These are phyloP conservation scores for Exophiala xenobiotica DNA, from an alignment of 2,329 filamentous ascomycete species.

Conservation along the genomic window DNA sequence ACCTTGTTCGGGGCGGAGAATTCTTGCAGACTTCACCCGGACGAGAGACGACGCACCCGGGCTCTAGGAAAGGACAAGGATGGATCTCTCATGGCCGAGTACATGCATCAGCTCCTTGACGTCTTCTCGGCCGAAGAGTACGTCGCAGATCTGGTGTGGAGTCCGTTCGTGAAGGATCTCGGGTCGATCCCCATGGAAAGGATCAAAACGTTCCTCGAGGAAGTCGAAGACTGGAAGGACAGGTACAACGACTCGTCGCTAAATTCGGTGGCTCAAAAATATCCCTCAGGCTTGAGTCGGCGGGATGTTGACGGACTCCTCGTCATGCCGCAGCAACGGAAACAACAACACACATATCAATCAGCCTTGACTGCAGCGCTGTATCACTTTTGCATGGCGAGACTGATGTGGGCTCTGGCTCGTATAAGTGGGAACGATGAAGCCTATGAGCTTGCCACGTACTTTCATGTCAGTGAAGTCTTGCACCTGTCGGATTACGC, in stretches of 20 bases:
- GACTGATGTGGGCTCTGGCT: slow-evolving; percentile 4
- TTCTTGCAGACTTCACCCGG: slow-evolving; percentile 5
- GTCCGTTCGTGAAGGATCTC: not conserved
- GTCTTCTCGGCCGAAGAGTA: not conserved
- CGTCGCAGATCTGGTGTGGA: slow-evolving; percentile 5
- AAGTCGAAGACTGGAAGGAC: slow-evolving; percentile 6
- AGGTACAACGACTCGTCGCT: not conserved
- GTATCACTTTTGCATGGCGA: slow-evolving; percentile 11
- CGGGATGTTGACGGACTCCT: slow-evolving; percentile 3
- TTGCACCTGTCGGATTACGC: slow-evolving; percentile 2
- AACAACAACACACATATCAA: not conserved
- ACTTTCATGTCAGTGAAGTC: slow-evolving; percentile 7
- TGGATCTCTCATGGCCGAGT: not conserved
- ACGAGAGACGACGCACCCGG: slow-evolving; percentile 1
- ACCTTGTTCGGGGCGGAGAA: not conserved
- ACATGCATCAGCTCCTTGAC: slow-evolving; percentile 7
- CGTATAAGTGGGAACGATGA: slow-evolving; percentile 1
- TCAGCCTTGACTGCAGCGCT: slow-evolving; percentile 1
- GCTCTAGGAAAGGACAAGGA: not conserved
- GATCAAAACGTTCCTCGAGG: not conserved
- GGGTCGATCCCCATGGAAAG: not conserved
- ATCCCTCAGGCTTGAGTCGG: not conserved
- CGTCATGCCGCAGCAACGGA: not conserved
- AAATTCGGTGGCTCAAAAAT: not conserved
- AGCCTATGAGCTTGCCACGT: slow-evolving; percentile 1